phyloP scores from a whole-genome alignment of 148 eudicot genomes.

The Vaccinium myrtillus region DNA sequence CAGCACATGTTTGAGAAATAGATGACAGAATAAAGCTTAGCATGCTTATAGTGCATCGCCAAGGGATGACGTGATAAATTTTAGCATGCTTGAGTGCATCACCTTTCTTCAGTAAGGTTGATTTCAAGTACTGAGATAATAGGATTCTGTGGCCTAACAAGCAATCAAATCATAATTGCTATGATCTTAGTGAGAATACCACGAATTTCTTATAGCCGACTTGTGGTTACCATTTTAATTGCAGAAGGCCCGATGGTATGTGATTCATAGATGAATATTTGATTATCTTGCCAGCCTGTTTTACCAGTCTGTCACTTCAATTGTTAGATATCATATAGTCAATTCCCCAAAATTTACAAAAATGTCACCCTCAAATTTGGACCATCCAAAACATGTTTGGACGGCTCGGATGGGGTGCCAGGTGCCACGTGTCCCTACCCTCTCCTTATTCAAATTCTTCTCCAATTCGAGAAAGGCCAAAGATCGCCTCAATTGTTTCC shows the following conservation, averaged over 20 bases:
- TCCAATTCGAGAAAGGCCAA: not conserved
- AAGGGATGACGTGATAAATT: no score
- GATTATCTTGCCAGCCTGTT: not conserved
- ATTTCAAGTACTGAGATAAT: not conserved
- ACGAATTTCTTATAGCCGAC: not conserved
- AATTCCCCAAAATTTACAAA: no score
- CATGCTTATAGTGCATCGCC: not conserved
- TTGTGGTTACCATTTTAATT: not conserved
- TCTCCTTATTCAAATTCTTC: no score
- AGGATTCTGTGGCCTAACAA: not conserved
- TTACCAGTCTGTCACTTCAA: not conserved
- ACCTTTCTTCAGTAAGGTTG: not conserved
- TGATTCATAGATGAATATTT: not conserved
- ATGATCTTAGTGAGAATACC: not conserved
- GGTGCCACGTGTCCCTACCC: not conserved
- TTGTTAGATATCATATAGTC: not conserved
- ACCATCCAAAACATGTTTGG: no score
- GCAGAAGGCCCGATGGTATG: not conserved
- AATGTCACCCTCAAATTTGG: no score
- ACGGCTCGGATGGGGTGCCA: no score
- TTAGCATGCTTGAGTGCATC: not conserved
- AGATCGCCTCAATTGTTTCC: not conserved
- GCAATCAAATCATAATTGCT: not conserved
- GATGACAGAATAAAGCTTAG: not conserved
- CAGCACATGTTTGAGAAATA: not conserved